These are phyloP conservation scores for Jamesozyma gamospora DNA, from an alignment of 805 yeast species.

Conservation along the genomic window DNA sequence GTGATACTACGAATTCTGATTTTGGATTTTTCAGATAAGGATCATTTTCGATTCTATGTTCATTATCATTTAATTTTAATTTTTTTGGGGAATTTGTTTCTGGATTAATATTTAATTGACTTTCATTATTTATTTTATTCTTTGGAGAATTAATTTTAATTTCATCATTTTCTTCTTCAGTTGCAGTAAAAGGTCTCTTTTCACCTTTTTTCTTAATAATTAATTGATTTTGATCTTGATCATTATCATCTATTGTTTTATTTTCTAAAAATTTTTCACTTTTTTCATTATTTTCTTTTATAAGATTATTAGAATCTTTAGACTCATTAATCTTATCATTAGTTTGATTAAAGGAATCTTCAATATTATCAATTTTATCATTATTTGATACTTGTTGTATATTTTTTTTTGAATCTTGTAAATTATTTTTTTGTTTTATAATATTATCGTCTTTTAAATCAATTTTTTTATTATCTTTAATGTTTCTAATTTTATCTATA, in stretches of 20 bases:
- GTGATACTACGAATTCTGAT: constrained; percentile 63
- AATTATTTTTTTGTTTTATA: no score
- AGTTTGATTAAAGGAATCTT: background rate
- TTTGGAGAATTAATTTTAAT: background rate
- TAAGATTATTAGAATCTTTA: no score
- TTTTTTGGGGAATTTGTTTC: constrained; percentile 7
- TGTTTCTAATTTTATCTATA: constrained; percentile 11
- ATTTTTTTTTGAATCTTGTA: no score
- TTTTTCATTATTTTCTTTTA: no score
- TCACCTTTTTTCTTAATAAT: background rate
- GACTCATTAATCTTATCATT: no score
- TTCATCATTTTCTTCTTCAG: background rate
- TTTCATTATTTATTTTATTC: background rate
- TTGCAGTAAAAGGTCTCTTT: background rate
- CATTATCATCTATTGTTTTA: background rate
- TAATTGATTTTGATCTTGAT: background rate
- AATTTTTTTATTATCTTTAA: constrained; percentile 5
- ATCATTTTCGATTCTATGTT: constrained; percentile 38
- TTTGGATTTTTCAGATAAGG: constrained; percentile 60
- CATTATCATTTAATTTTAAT: constrained; percentile 9
- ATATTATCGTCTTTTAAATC: no score
- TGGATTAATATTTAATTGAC: background rate
- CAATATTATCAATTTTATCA: background rate
- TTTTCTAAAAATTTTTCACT: no score
- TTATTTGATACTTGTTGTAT: background rate